Base-by-base conservation (phyloP, 2,329 filamentous ascomycete genomes). In the Tolypocladium paradoxum region DNA sequence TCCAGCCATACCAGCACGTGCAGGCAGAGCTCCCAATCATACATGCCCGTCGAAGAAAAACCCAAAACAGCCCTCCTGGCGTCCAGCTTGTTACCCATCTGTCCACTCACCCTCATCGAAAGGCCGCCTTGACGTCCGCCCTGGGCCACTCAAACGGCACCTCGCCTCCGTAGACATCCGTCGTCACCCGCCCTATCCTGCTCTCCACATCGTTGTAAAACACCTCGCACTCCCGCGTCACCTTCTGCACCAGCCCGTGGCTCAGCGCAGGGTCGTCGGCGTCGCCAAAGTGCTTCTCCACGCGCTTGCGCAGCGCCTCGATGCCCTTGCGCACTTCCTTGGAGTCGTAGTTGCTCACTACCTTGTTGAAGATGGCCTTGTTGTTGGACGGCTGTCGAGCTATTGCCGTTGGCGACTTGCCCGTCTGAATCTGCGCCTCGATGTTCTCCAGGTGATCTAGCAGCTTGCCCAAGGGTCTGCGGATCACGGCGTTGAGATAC, bases 261-360 rank as follows among this genome's bases (percentile, higher is more conserved):
- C 82, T 86, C 52, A 86, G 73, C 24, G 74, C 79, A 53, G 83
- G 82, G 57, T 91, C 87, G 60, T 95, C 90, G 6, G 85, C 87
- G 60, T 95, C 90, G 45, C 90, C 90, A 75, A 97, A 97, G 70
- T 97, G 92, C 73, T 97, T 99, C 71, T 97, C 92, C 1, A 97
- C 88, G 49, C 92, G 82, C 73, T 95, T 96, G 63, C 86, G 86
- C 60, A 97, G 76, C 52, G 88, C 81, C 63, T 96, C 90, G 60
- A 96, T 86, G n/a, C 92, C 91, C 65, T 91, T 90, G 58, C 87
- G 82, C 45, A 96, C 81, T 69, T 96, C 90, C 66, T 88, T 91
- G 22, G 77, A 76, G 68, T 97, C 92, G 68, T 93, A 88, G 46
- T 80, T 78, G 53, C 85, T 79, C 35, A 96, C 76, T 4, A 96